Evolutionary conservation across 768 basidiomycete species (phyloP), one percentile per base, ranked within the genome.

Genomic region (Pleurotus platypus): DNA sequence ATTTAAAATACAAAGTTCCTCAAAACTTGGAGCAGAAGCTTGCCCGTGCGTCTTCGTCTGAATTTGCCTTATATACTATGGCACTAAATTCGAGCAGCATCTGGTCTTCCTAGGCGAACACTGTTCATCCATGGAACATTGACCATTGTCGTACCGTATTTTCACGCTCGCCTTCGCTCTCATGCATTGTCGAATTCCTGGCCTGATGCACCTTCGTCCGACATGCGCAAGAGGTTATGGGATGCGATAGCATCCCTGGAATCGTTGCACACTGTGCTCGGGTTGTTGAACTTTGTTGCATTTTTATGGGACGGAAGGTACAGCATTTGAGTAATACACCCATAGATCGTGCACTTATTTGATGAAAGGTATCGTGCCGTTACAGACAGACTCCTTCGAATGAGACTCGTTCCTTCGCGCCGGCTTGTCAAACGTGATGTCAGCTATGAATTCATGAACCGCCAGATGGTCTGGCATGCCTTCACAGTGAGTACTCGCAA

Each of bases 381-480:
- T 24, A 75, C 86, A 11, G 93, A 96, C 67, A 78, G 97, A 47
- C 60, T 97, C 18, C 75, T 98, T 13, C 71, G 76, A 22, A 81
- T 99, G 77, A 77, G 78, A 27, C 82, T 98, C 2, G 80, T 87
- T 0, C 89, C 95, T 3, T 78, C 89, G 0, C 82, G 85, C 30
- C 74, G 79, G 42, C 80, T 87, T 35, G 79, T 86, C 37, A 85
- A 83, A 59, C 84, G 90, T 15, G 88, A 95, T 63, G 90, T 98
- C 50, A 96, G 92, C 66, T 99, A 97, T 71, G 97, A 98, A 66
- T 98, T 94, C 66, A 96, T 98, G 92, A 98, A 98, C 65, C 90
- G 97, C 62, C 96, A 98, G 70, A 91, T 99, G 82, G 97, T 99
- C 55, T 99, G 97, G 97, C 92, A 95, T 67, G 92, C 94, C 0